Percentiles rank a stretch among this genome's conserved stretches.
Evolutionary conservation across 257 asterid genomes (phyloP).

Genomic region (Phtheirospermum japonicum): DNA sequence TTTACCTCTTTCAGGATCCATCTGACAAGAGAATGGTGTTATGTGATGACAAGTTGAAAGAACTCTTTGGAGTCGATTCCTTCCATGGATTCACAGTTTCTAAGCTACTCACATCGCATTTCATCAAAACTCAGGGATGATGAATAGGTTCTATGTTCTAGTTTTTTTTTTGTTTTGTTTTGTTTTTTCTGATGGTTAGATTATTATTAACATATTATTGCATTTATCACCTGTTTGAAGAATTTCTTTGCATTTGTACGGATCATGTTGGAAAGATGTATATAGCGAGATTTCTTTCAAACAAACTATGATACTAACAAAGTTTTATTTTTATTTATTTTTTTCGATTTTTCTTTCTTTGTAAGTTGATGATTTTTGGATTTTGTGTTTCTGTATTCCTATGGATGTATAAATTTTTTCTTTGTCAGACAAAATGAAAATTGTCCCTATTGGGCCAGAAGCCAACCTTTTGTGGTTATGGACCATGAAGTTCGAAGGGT

Average conservation of each 20-base stretch:
- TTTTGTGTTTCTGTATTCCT: background rate
- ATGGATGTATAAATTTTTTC: too few relatives aligned
- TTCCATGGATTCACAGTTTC: slow-evolving; percentile 10
- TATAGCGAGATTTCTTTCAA: too few relatives aligned
- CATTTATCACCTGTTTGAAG: background rate
- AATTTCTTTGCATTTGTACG: too few relatives aligned
- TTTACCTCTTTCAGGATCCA: slow-evolving; percentile 4
- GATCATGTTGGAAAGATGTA: too few relatives aligned
- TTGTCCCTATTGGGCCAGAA: background rate
- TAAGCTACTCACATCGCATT: slow-evolving; percentile 4
- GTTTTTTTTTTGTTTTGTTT: background rate
- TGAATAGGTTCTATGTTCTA: background rate
- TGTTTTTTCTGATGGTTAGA: too few relatives aligned
- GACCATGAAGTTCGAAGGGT: background rate
- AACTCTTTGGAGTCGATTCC: slow-evolving; percentile 11
- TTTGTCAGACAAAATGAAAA: too few relatives aligned
- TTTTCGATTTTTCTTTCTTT: too few relatives aligned
- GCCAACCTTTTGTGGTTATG: background rate
- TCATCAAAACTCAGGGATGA: background rate
- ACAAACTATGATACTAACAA: too few relatives aligned
- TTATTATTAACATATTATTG: too few relatives aligned
- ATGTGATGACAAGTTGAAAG: background rate
- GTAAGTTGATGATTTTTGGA: background rate
- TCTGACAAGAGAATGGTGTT: slow-evolving; percentile 10
- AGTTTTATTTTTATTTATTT: too few relatives aligned